Conservation (phyloP, 306 rosid species). For the Quercus berberidifolia region DNA sequence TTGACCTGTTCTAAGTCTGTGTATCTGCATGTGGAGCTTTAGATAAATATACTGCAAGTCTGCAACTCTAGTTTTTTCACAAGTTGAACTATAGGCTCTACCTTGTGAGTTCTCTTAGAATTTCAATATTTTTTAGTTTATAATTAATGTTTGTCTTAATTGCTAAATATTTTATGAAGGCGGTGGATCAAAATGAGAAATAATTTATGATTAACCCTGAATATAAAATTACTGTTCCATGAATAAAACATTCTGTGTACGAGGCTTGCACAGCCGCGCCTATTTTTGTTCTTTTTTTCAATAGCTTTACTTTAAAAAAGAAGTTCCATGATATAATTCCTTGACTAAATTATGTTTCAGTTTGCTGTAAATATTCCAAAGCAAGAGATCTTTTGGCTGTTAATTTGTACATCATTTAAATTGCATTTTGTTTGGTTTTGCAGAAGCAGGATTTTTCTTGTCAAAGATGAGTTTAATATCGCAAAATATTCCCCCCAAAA, state of each 20-base stretch:
- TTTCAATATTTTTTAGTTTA: background rate
- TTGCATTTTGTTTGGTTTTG: conserved; percentile 9
- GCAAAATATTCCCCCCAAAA: conserved; percentile 38
- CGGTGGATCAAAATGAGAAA: background rate
- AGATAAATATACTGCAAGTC: too few species aligned
- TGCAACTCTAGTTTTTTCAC: too few species aligned
- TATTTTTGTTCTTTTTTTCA: too few species aligned
- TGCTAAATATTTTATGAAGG: background rate
- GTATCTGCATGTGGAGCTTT: too few species aligned
- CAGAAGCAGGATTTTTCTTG: conserved; percentile 13
- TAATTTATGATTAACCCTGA: background rate
- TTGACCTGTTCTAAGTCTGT: too few species aligned
- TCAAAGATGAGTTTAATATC: conserved; percentile 75
- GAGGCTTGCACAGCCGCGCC: too few species aligned
- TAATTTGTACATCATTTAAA: background rate
- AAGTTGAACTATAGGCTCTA: too few species aligned
- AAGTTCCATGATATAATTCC: background rate
- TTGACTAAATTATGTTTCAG: background rate
- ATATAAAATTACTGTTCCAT: too few species aligned
- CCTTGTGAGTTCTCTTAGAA: background rate
- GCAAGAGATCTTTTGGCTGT: background rate
- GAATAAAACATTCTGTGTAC: too few species aligned
- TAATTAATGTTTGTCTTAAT: background rate
- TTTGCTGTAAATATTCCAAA: background rate
- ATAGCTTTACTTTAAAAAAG: too few species aligned